Base-by-base conservation (phyloP, 495 filamentous ascomycete genomes). In the Penicillium waksmanii region DNA sequence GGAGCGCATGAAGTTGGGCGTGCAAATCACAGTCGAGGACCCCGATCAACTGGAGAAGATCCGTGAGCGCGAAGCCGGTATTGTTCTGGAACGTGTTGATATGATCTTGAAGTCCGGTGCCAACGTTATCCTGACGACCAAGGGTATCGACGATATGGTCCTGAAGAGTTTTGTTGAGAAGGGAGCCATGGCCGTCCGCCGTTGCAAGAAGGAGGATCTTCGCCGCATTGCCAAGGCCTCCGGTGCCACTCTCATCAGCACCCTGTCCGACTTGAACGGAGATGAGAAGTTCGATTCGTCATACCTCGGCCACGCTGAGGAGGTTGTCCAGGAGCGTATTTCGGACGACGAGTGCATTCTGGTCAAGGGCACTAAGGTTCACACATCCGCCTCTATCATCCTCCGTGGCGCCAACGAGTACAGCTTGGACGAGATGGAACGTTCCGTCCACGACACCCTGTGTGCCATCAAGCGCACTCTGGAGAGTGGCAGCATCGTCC, bases 341-440 rank as follows among this genome's bases (percentile, higher is more conserved):
- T 97, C 96, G 5, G 95, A 99, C 67, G 95, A 99, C 67, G 95
- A 99, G 79, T 98, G 96, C 73, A 98, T 99, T 61, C 77, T 99
- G 58, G 85, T 99, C 70, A 96, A 94, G 81, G 94, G 93, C 51
- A 96, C 95, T 61, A 97, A 96, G 78, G 85, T 89, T 21, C 92
- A 93, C 77, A 91, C 87, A 2, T 96, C 92, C 3, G 92, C 95
- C 40, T 98, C 96, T 21, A 96, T 99, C 74, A 95, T 99, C 64
- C 89, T 99, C 48, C 91, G 95, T 25, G 95, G 95, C 49, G 77
- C 94, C 64, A 99, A 99, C 77, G 95, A 99, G 77, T 98, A 89
- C 82, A 89, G 89, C 60, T 87, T 99, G 48, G 95, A 99, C 70
- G 95, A 99, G 80, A 99, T 99, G 95, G 95, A 99, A 82, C 88